phyloP scores from a whole-genome alignment of 2,329 filamentous ascomycete genomes.

The Blumeria graminis region DNA sequence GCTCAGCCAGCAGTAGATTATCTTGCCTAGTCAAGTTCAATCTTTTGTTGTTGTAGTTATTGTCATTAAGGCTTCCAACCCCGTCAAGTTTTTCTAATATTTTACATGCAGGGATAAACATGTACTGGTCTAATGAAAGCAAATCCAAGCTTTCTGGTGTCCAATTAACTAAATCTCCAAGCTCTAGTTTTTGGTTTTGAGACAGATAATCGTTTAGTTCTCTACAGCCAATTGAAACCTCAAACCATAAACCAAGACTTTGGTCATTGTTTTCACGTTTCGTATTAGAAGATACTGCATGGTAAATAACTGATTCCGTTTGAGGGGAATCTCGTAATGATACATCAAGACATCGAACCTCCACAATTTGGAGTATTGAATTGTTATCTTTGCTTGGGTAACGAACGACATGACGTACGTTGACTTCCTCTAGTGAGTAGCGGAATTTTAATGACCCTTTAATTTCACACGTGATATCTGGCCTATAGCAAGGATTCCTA shows the following conservation, averaged over 20 bases:
- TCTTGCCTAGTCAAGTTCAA: too few species aligned
- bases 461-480: slow-evolving; percentile 2
- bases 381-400: slow-evolving; percentile 3
- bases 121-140: slow-evolving; percentile 1
- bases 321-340: neutral
- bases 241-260: slow-evolving; percentile 6
- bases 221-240: slow-evolving; percentile 6
- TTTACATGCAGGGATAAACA: slow-evolving; percentile 5
- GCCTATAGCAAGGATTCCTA: slow-evolving; percentile 2
- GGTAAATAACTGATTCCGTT: neutral
- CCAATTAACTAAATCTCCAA: slow-evolving; percentile 9
- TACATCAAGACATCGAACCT: slow-evolving; percentile 1
- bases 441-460: neutral
- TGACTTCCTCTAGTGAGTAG: neutral
- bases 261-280: neutral
- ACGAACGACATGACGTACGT: slow-evolving; percentile 3
- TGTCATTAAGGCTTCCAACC: slow-evolving; percentile 10
- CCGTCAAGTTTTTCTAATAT: slow-evolving; percentile 11
- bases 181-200: slow-evolving; percentile 6
- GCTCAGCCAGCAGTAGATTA: too few species aligned
- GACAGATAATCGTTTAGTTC: slow-evolving; percentile 4
- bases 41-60: neutral
- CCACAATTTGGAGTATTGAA: slow-evolving; percentile 5
- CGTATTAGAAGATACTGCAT: neutral
- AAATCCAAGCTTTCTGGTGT: slow-evolving; percentile 3